Base-by-base conservation (phyloP, 352 stramenopile species). In the Globisporangium splendens region DNA sequence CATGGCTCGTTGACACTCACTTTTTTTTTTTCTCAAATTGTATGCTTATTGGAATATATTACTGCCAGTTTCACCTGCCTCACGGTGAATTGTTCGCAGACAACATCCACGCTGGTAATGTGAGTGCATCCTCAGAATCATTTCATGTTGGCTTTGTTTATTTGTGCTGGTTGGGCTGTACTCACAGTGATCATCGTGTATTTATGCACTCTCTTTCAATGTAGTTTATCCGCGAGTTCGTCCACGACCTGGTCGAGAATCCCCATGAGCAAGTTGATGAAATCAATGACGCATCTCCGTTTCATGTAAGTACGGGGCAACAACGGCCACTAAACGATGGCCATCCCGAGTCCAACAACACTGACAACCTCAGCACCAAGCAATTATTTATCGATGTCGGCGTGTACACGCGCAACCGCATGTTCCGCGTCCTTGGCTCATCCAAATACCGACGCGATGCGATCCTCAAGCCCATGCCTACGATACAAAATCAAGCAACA, bases 401-500 rank as follows among this genome's bases (percentile, higher is more conserved):
- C 4, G 96, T 99, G 6, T 99, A 99, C 73, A 98, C 95, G 24
- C 80, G 92, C 12, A 98, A 99, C 66, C 90, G 96, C 38, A 89
- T 97, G 65, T 98, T 99, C 72, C 93, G 96, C 28, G 81, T 98
- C 4, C 62, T 96, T 21, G 81, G 88, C 1, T 98, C 86, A n/a
- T 93, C 84, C 47, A 99, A 99, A 56, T 98, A 85, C 66, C 89
- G 92, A 43, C 98, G 95, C 54, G 51, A 88, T 8, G 75, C 77
- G 1, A 51, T 86, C 0, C 68, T 96, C 41, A 59, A 63, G 12
- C 56, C 56, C 1, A 41, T 59, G 10, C 17, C 44, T n/a, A 46
- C 17, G 2, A n/a, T 10, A 47, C 24, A 31, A 5, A 22, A 24
- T 1, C 12, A 46, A 14, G n/a, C n/a, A n/a, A n/a, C n/a, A n/a